A percentile compares a stretch with the other conserved stretches of the same genome.
Evolutionary conservation across 352 stramenopile genomes (phyloP).

Genomic region (Phytophthora aleatoria): DNA sequence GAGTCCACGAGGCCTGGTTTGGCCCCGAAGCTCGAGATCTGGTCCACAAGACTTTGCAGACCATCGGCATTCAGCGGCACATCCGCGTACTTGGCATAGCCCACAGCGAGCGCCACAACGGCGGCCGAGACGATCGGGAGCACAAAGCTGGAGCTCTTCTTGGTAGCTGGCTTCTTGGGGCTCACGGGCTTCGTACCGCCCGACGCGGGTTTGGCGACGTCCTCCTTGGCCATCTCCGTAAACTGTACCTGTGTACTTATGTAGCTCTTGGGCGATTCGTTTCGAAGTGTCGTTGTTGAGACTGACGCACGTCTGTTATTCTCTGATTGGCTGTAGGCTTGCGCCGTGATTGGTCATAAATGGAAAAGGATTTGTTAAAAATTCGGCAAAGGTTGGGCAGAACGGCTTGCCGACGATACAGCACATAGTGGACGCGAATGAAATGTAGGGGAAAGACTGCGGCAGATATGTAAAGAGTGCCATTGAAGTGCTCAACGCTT

Average conservation of each 20-base stretch:
- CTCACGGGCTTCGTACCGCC: slow-evolving; percentile 9
- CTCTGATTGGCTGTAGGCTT: slow-evolving; percentile 25
- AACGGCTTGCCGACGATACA: slow-evolving; percentile 11
- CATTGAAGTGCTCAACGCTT: slow-evolving; percentile 49
- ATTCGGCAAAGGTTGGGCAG: background rate
- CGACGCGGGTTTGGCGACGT: slow-evolving; percentile 6
- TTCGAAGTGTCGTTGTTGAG: slow-evolving; percentile 3
- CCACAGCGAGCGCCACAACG: slow-evolving; percentile 28
- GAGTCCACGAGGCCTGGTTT: slow-evolving; percentile 16
- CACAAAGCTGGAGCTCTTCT: slow-evolving; percentile 23
- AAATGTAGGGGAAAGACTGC: slow-evolving; percentile 30
- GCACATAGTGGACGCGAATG: slow-evolving; percentile 20
- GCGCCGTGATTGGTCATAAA: slow-evolving; percentile 24
- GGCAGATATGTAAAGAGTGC: slow-evolving; percentile 7
- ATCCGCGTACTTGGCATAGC: slow-evolving; percentile 32
- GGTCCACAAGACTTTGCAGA: slow-evolving; percentile 24
- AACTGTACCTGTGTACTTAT: slow-evolving; percentile 8
- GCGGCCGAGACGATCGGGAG: slow-evolving; percentile 32
- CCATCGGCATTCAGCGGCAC: slow-evolving; percentile 29
- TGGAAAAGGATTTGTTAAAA: background rate
- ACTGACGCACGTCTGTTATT: slow-evolving; percentile 14
- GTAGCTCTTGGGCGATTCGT: slow-evolving; percentile 7
- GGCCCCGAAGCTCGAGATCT: slow-evolving; percentile 9
- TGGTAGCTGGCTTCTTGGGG: slow-evolving; percentile 15
- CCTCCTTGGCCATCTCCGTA: slow-evolving; percentile 21